Conservation (phyloP, 495 filamentous ascomycete species). For the Aspergillus bridgeri region DNA sequence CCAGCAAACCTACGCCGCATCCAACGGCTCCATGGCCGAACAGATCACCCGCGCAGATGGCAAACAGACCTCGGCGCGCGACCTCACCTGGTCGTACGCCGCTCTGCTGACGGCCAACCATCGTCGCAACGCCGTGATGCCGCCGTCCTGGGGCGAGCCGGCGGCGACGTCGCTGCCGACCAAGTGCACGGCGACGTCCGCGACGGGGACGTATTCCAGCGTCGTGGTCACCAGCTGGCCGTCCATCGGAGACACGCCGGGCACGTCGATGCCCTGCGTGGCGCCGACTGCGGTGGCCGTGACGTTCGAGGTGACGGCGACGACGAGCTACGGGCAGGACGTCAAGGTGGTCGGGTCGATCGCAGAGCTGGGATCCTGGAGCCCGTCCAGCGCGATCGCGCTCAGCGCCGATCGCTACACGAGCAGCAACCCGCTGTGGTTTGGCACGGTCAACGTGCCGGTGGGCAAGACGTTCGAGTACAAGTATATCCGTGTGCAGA, state of each 20-base stretch:
- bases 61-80: constrained; percentile 49
- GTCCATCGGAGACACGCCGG: constrained; percentile 28
- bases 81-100: constrained; percentile 54
- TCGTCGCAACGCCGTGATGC: constrained; percentile 45
- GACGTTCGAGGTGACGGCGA: constrained; percentile 55
- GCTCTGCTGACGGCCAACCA: constrained; percentile 50
- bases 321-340: constrained; percentile 55
- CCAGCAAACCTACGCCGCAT: constrained; percentile 40
- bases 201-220: constrained; percentile 56
- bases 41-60: constrained; percentile 56
- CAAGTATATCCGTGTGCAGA: constrained; percentile 62
- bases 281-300: constrained; percentile 51
- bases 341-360: constrained; percentile 58
- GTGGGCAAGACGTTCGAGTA: constrained; percentile 57
- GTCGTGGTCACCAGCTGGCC: constrained; percentile 57
- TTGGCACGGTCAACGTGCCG: constrained; percentile 44
- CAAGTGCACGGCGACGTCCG: constrained; percentile 49
- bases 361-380: constrained; percentile 55
- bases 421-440: constrained; percentile 55
- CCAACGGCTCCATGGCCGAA: constrained; percentile 56
- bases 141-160: constrained; percentile 54
- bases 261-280: constrained; percentile 28
- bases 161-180: constrained; percentile 50
- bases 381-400: constrained; percentile 44
- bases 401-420: constrained; percentile 55